Evolutionary conservation across 2,329 filamentous ascomycete genomes (phyloP), one percentile per base, ranked within the genome.

Genomic region (Anthostomella pinea): DNA sequence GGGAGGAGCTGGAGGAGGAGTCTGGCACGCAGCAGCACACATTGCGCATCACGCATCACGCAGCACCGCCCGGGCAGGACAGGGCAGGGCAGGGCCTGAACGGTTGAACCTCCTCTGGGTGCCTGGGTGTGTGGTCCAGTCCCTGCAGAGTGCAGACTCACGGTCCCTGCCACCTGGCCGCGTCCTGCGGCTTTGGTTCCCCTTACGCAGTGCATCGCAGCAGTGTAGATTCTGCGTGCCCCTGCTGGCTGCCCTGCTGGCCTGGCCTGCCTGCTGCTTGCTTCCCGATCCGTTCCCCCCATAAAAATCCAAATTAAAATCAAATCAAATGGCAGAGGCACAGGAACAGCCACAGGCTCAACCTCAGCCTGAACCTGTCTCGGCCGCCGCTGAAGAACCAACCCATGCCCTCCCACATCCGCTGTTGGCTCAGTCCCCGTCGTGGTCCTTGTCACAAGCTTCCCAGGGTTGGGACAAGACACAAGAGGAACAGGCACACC

Each of bases 311-410:
- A 59, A 60, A 58, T 58, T 59, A 59, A 60, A 59, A 53, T 53
- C 55, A 57, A 60, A 60, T 58, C 54, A 57, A 56, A 59, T 57
- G 57, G 51, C 54, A 58, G 57, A 58, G 51, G 51, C 52, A 57
- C 51, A 58, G 48, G 48, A 58, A 51, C 57, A 56, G 56, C 57
- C 56, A 57, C 52, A 57, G 57, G 57, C 52, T 56, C 50, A 53
- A 55, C 51, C 51, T 55, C 51, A 53, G 56, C 55, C 55, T 53
- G 51, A 50, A 47, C 47, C 45, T 57, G 54, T 49, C 51, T 46
- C 51, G 53, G 51, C 55, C 48, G 53, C 49, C 41, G 45, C 50
- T 53, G 53, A 56, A 56, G 52, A 57, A 52, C 48, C 41, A 49
- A 45, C 45, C 51, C 50, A 57, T 51, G 47, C 47, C 48, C 53